phyloP scores from a whole-genome alignment of 257 asterid genomes.

The Salvia hispanica region DNA sequence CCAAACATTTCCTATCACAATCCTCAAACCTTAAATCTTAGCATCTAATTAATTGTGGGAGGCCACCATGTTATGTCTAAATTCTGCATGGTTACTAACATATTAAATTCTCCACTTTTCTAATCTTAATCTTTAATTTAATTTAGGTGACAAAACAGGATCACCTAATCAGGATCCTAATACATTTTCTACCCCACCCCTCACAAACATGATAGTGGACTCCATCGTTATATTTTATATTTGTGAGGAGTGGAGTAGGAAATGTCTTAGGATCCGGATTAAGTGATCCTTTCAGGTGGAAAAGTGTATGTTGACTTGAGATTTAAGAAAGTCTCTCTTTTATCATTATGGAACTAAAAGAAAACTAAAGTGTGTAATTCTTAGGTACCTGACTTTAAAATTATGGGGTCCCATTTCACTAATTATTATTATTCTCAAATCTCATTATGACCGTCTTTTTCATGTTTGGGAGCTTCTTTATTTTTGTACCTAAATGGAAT shows the following conservation, averaged over 20 bases:
- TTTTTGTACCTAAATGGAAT: conserved; percentile 12
- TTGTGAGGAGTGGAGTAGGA: too few relatives aligned
- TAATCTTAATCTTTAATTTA: too few relatives aligned
- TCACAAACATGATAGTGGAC: too few relatives aligned
- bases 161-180: too few relatives aligned
- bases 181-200: too few relatives aligned
- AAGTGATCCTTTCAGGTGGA: too few relatives aligned
- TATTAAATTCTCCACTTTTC: too few relatives aligned
- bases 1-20: too few relatives aligned
- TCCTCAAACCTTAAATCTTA: too few relatives aligned
- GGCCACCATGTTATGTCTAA: background rate
- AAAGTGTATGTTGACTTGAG: conserved; percentile 42
- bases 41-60: too few relatives aligned
- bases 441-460: conserved; percentile 9
- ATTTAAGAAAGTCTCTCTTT: conserved; percentile 10
- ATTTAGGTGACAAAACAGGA: conserved; percentile 31
- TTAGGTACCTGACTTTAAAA: conserved; percentile 11
- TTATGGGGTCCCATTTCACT: conserved; percentile 28
- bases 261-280: too few relatives aligned
- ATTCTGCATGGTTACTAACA: background rate
- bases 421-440: conserved; percentile 16
- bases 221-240: too few relatives aligned
- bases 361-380: conserved; percentile 36
- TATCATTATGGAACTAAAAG: conserved; percentile 32
- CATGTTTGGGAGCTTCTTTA: background rate